These are phyloP conservation scores for Plenodomus tracheiphilus DNA, from an alignment of 2,329 filamentous ascomycete species.

Conservation along the genomic window DNA sequence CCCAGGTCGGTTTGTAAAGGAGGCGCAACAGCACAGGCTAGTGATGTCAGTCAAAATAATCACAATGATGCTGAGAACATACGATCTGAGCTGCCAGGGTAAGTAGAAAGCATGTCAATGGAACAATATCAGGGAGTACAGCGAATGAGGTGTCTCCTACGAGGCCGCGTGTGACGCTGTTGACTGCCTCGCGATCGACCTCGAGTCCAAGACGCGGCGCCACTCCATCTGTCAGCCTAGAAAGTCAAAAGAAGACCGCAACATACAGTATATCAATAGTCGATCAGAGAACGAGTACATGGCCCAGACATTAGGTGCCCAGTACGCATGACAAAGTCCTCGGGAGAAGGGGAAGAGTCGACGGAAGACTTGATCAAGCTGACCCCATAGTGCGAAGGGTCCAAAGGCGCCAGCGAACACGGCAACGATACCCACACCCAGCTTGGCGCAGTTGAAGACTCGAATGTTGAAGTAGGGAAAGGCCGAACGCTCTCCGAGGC, in stretches of 20 bases:
- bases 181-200: constrained; percentile 73
- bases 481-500: constrained; percentile 75
- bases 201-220: constrained; percentile 78
- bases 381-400: constrained; percentile 79
- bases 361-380: constrained; percentile 80
- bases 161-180: constrained; percentile 88
- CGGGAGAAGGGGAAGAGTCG: constrained; percentile 92
- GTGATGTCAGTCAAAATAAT: constrained; percentile 3
- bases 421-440: constrained; percentile 70
- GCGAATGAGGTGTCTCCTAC: constrained; percentile 95
- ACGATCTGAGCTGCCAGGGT: constrained; percentile 81
- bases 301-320: constrained; percentile 97
- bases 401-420: constrained; percentile 85
- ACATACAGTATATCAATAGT: constrained; percentile 75
- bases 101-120: constrained; percentile 76
- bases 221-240: constrained; percentile 55
- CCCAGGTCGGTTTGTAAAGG: constrained; percentile 79
- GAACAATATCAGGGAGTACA: constrained; percentile 83
- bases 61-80: constrained; percentile 25
- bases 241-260: background rate
- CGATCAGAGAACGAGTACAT: constrained; percentile 92
- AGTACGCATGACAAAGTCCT: constrained; percentile 95
- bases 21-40: constrained; percentile 70
- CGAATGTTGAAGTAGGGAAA: constrained; percentile 69
- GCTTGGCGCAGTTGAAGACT: constrained; percentile 79